phyloP scores from a whole-genome alignment of 768 basidiomycete species.

The Hygrophoropsis aurantiaca region DNA sequence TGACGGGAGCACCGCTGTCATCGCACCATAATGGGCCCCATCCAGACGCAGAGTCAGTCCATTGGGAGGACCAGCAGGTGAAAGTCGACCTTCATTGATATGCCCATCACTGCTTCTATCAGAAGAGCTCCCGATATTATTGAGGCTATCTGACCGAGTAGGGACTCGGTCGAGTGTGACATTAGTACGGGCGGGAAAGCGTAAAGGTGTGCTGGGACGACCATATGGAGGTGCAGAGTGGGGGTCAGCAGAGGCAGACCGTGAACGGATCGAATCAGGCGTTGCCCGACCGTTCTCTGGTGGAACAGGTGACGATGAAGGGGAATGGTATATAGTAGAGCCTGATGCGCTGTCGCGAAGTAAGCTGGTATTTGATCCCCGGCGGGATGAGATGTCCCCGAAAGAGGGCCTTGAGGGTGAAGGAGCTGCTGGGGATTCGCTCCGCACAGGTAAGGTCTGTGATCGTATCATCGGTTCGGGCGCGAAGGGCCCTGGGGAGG shows the following conservation, averaged over 20 bases:
- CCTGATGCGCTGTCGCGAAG: constrained; percentile 26
- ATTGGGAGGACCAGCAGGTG: constrained; percentile 6
- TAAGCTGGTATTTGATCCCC: constrained; percentile 23
- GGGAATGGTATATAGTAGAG: constrained; percentile 32
- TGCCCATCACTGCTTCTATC: constrained; percentile 1
- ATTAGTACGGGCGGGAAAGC: constrained; percentile 21
- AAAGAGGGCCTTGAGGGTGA: constrained; percentile 17
- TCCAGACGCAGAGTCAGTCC: constrained; percentile 15
- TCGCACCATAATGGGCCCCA: constrained; percentile 16
- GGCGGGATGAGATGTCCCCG: constrained; percentile 14
- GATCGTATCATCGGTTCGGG: constrained; percentile 28
- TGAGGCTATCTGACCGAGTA: constrained; percentile 31
- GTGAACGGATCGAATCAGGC: constrained; percentile 41
- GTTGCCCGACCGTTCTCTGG: constrained; percentile 32
- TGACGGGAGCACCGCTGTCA: constrained; percentile 4
- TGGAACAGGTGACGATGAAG: constrained; percentile 39
- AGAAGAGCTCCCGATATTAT: constrained; percentile 2
- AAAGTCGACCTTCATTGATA: constrained; percentile 12
- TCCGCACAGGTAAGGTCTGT: constrained; percentile 23
- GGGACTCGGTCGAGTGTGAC: constrained; percentile 36
- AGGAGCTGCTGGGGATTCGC: constrained; percentile 21
- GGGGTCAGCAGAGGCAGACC: constrained; percentile 34
- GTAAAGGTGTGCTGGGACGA: constrained; percentile 12
- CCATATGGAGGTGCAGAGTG: constrained; percentile 2
- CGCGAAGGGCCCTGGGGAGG: constrained; percentile 14